Conservation (phyloP, 768 basidiomycete species). For the Infundibulicybe gibba region DNA sequence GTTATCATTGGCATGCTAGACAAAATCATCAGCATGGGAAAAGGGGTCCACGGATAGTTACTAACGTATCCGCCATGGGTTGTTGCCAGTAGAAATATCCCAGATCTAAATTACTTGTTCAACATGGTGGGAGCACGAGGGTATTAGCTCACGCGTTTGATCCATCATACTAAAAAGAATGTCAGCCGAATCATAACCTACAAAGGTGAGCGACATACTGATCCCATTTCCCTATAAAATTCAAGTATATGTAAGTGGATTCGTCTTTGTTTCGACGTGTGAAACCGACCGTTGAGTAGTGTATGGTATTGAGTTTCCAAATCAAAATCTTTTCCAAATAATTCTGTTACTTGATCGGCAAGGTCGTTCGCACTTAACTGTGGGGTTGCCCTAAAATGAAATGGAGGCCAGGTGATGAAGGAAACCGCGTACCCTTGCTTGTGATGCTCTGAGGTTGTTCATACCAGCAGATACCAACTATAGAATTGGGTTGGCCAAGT, state of each 20-base stretch:
- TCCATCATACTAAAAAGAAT: constrained; percentile 56
- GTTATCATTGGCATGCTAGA: constrained; percentile 49
- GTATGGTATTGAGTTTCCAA: neutral
- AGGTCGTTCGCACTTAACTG: neutral
- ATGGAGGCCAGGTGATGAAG: neutral
- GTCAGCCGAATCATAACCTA: no score
- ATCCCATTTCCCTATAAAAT: constrained; percentile 53
- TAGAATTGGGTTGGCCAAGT: neutral
- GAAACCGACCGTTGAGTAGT: neutral
- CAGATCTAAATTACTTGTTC: constrained; percentile 29
- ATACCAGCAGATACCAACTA: constrained; percentile 51
- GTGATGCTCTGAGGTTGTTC: constrained; percentile 60
- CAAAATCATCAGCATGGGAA: neutral
- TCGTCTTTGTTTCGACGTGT: no score
- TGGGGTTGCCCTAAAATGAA: neutral
- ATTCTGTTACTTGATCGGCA: neutral
- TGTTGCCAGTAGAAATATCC: constrained; percentile 73
- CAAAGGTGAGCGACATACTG: constrained; percentile 33
- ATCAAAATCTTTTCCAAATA: neutral
- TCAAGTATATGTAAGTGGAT: no score
- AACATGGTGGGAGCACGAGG: neutral
- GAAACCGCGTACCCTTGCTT: constrained; percentile 40
- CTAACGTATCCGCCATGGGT: constrained; percentile 59
- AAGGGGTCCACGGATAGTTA: neutral
- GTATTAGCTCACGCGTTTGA: constrained; percentile 46